These are phyloP conservation scores for Cylindrotheca fusiformis DNA, from an alignment of 108 stramenopile species.

Conservation along the genomic window DNA sequence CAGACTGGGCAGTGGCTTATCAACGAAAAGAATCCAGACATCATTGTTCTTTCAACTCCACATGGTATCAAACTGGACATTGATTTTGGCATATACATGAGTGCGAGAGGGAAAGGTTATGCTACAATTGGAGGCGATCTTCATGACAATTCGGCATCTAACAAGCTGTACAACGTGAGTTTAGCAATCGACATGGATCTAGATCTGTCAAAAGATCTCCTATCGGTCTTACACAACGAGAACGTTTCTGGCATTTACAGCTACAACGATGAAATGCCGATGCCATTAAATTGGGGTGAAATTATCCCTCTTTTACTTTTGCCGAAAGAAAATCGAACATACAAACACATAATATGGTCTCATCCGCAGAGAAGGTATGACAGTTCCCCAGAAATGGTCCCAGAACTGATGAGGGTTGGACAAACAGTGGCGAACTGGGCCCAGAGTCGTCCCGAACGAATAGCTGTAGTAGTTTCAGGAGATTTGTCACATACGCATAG, in stretches of 20 bases:
- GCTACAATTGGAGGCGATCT: slow-evolving; percentile 32
- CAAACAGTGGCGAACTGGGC: slow-evolving; percentile 14
- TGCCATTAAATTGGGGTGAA: slow-evolving; percentile 42
- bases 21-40: neutral
- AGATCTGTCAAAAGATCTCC: slow-evolving; percentile 8
- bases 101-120: slow-evolving; percentile 19
- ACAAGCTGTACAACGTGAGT: slow-evolving; percentile 15
- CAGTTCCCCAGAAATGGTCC: slow-evolving; percentile 28
- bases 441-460: slow-evolving; percentile 7
- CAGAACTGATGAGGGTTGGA: slow-evolving; percentile 31
- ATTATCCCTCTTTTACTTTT: slow-evolving; percentile 36
- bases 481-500: slow-evolving; percentile 53
- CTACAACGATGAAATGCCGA: slow-evolving; percentile 10
- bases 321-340: slow-evolving; percentile 1
- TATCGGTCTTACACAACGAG: slow-evolving; percentile 12
- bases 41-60: slow-evolving; percentile 43
- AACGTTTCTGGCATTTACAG: slow-evolving; percentile 25
- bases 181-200: slow-evolving; percentile 6
- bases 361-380: slow-evolving; percentile 32
- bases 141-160: neutral
- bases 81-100: slow-evolving; percentile 31
- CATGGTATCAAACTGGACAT: slow-evolving; percentile 33
- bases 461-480: slow-evolving; percentile 29
- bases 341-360: slow-evolving; percentile 29
- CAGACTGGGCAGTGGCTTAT: slow-evolving; percentile 1